Percentiles rank a stretch among this genome's conserved stretches.
phyloP scores from a whole-genome alignment of 2,329 filamentous ascomycete species.

The Cladosporium colombiae region DNA sequence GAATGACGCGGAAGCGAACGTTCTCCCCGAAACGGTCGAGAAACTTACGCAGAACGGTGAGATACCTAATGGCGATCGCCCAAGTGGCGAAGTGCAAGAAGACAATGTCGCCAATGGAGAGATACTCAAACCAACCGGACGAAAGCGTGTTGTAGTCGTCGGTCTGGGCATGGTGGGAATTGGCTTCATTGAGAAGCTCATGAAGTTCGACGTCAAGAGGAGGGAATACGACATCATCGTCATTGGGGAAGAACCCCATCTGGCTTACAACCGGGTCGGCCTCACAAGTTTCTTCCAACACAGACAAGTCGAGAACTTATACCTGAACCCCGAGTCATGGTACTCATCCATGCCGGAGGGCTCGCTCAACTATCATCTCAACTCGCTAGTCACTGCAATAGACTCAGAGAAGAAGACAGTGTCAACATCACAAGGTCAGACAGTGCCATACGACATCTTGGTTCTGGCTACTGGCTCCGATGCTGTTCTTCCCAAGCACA shows the following conservation, averaged over 20 bases:
- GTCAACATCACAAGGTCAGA: conserved; percentile 67
- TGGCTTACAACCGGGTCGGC: conserved; percentile 89
- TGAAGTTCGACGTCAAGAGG: conserved; percentile 77
- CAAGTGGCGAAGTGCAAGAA: not conserved
- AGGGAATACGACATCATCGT: conserved; percentile 80
- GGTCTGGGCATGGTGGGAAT: conserved; percentile 80
- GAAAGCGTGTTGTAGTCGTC: conserved; percentile 76
- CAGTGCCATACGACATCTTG: conserved; percentile 74
- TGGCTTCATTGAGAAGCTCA: conserved; percentile 72
- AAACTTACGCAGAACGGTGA: conserved; percentile 34
- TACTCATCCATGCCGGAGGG: conserved; percentile 67
- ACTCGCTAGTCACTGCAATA: conserved; percentile 71
- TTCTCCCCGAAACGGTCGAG: conserved; percentile 46
- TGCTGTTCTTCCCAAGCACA: conserved; percentile 70
- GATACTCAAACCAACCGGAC: conserved; percentile 39
- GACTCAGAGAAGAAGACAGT: conserved; percentile 65
- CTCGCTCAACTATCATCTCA: conserved; percentile 72
- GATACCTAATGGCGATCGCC: not conserved
- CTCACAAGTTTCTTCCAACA: conserved; percentile 88
- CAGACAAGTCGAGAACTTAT: conserved; percentile 80
- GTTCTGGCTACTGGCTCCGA: conserved; percentile 86
- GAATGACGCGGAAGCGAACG: conserved; percentile 50
- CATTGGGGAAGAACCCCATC: conserved; percentile 82
- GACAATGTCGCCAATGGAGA: conserved; percentile 23
- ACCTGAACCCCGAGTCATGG: conserved; percentile 82